These are phyloP conservation scores for Sarcodon aspratus DNA, from an alignment of 768 basidiomycete genomes.

Conservation along the genomic window DNA sequence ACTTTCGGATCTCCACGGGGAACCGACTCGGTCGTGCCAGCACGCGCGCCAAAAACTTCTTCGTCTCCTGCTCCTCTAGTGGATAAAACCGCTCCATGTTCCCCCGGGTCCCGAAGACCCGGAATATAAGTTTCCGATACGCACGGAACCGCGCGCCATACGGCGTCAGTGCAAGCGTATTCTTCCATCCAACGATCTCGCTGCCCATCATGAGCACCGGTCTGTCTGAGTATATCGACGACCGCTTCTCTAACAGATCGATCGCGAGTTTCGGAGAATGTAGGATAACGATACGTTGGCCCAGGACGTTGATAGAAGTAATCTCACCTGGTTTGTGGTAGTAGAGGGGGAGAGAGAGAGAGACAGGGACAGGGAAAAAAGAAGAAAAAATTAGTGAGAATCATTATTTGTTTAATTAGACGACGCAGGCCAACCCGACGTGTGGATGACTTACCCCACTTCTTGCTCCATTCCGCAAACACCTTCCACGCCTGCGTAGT, in stretches of 20 bases:
- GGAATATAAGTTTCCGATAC: constrained; percentile 12
- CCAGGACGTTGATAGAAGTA: constrained; percentile 15
- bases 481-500: constrained; percentile 11
- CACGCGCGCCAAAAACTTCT: constrained; percentile 18
- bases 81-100: constrained; percentile 14
- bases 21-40: constrained; percentile 13
- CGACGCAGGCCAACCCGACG: no score
- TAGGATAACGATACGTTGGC: constrained; percentile 18
- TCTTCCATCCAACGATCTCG: constrained; percentile 16
- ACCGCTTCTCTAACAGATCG: constrained; percentile 19
- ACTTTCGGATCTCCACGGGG: constrained; percentile 19
- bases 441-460: constrained; percentile 8
- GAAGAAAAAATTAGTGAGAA: no score
- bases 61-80: constrained; percentile 20
- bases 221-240: constrained; percentile 18
- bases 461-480: constrained; percentile 11
- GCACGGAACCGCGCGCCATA: constrained; percentile 16
- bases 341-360: neutral
- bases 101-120: constrained; percentile 12
- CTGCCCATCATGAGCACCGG: constrained; percentile 15
- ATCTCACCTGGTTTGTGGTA: constrained; percentile 14
- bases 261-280: constrained; percentile 14
- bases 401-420: no score
- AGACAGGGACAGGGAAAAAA: neutral
- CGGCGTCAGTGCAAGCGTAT: constrained; percentile 9